phyloP scores from a whole-genome alignment of 352 stramenopile genomes.

The Thalassiosira pacifica region DNA sequence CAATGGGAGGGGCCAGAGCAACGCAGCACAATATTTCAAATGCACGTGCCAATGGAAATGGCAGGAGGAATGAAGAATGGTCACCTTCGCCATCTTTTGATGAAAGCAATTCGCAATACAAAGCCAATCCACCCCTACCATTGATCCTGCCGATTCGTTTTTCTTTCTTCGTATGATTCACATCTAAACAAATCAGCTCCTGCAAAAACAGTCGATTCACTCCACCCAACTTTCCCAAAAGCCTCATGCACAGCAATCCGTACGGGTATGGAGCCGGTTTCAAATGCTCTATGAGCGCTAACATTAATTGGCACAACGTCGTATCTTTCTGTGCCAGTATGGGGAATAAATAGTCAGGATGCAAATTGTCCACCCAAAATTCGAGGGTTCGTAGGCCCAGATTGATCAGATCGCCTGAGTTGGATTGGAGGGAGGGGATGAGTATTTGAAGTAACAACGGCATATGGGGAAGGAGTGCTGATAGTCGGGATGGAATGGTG shows the following conservation, averaged over 20 bases:
- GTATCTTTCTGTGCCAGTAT: constrained; percentile 74
- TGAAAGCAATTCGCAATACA: constrained; percentile 67
- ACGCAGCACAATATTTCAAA: constrained; percentile 71
- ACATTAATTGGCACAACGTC: constrained; percentile 93
- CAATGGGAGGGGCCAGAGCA: constrained; percentile 76
- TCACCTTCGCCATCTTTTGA: background rate
- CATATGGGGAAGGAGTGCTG: constrained; percentile 96
- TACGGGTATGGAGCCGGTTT: constrained; percentile 97
- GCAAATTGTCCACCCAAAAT: constrained; percentile 99
- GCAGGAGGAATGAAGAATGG: constrained; percentile 59
- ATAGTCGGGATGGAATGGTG: constrained; percentile 95
- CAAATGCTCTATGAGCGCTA: constrained; percentile 95
- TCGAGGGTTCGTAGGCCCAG: constrained; percentile 91
- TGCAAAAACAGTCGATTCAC: constrained; percentile 92
- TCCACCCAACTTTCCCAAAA: constrained; percentile 97
- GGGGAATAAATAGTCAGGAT: constrained; percentile 93
- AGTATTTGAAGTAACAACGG: constrained; percentile 96
- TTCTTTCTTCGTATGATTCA: constrained; percentile 33
- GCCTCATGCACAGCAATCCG: constrained; percentile 86
- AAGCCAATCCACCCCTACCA: constrained; percentile 32
- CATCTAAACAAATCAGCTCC: constrained; percentile 70
- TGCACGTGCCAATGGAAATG: constrained; percentile 69
- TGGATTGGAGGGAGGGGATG: constrained; percentile 93
- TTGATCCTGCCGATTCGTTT: background rate
- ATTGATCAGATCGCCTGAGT: constrained; percentile 93